A percentile compares a stretch with the other conserved stretches of the same genome.
Evolutionary conservation across 2,329 filamentous ascomycete genomes (phyloP).

Genomic region (Monosporascus sp.): DNA sequence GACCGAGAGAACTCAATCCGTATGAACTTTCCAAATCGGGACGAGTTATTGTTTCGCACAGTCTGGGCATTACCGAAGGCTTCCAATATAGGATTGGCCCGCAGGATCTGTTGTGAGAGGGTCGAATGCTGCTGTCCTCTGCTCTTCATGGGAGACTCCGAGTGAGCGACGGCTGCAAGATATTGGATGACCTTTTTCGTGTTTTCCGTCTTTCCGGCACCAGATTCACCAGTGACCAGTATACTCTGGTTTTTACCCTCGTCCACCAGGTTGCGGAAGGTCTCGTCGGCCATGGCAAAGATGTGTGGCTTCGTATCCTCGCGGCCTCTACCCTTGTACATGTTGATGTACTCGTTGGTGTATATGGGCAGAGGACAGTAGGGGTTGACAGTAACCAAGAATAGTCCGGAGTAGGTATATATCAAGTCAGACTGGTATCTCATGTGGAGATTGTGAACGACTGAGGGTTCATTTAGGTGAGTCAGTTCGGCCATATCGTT

Average conservation of each 20-base stretch:
- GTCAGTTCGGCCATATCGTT: conserved; percentile 99
- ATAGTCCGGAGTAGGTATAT: conserved; percentile 96
- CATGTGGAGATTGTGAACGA: conserved; percentile 94
- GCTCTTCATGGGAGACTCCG: conserved; percentile 64
- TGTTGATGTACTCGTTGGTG: conserved; percentile 92
- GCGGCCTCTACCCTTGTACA: conserved; percentile 87
- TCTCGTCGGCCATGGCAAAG: conserved; percentile 94
- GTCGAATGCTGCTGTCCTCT: conserved; percentile 68
- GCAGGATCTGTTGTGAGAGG: conserved; percentile 90
- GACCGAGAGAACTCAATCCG: conserved; percentile 86
- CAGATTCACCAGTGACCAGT: conserved; percentile 94
- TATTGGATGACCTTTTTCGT: conserved; percentile 99
- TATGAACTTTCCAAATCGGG: conserved; percentile 97
- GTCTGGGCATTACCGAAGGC: conserved; percentile 98
- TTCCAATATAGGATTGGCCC: conserved; percentile 95
- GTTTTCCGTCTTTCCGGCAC: conserved; percentile 97
- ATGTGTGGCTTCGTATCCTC: conserved; percentile 98
- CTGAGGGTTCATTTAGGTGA: conserved; percentile 94
- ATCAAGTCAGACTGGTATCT: conserved; percentile 95
- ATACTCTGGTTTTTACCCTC: conserved; percentile 97
- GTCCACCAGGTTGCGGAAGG: conserved; percentile 91
- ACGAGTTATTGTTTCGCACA: conserved; percentile 96
- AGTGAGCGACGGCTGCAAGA: conserved; percentile 84
- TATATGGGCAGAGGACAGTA: conserved; percentile 95
- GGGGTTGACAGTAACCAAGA: conserved; percentile 94